These are phyloP conservation scores for Candida sanyaensis DNA, from an alignment of 1,139 yeast genomes.

Conservation along the genomic window DNA sequence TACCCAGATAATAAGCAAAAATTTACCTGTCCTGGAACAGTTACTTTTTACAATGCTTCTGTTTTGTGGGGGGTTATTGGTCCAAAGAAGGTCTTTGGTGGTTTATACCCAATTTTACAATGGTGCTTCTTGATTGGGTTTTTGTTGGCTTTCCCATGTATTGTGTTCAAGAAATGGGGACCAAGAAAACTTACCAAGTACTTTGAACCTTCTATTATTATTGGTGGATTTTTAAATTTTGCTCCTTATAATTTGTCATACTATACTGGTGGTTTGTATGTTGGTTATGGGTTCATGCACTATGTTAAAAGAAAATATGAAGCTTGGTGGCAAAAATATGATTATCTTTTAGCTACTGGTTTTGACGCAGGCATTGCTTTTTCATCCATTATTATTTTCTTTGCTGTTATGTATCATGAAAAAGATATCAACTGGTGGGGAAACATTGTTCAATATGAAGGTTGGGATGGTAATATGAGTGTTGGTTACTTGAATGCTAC, in stretches of 20 bases:
- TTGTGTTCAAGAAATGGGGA: constrained; percentile 39
- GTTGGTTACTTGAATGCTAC: not conserved
- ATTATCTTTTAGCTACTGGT: constrained; percentile 52
- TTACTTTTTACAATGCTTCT: constrained; percentile 54
- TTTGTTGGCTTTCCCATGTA: constrained; percentile 43
- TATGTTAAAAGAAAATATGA: constrained; percentile 42
- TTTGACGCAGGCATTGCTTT: constrained; percentile 55
- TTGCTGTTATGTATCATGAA: constrained; percentile 47
- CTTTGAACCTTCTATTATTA: constrained; percentile 46
- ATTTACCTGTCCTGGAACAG: constrained; percentile 53
- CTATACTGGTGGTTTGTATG: constrained; percentile 41
- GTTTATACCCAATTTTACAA: constrained; percentile 48
- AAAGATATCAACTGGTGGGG: constrained; percentile 58
- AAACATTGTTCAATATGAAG: constrained; percentile 41
- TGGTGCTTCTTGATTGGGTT: constrained; percentile 60
- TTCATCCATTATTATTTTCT: constrained; percentile 51
- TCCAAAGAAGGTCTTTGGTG: constrained; percentile 55
- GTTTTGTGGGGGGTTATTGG: constrained; percentile 72
- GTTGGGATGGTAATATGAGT: constrained; percentile 16
- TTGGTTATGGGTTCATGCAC: constrained; percentile 47
- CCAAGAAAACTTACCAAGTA: constrained; percentile 26
- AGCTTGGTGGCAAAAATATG: constrained; percentile 60
- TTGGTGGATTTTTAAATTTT: constrained; percentile 40
- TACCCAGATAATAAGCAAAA: constrained; percentile 37
- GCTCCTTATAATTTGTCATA: constrained; percentile 55